Percentiles rank a stretch among this genome's conserved stretches.
Evolutionary conservation across 2,329 filamentous ascomycete genomes (phyloP).

Genomic region (Hymenotorrendiella dingleyae): DNA sequence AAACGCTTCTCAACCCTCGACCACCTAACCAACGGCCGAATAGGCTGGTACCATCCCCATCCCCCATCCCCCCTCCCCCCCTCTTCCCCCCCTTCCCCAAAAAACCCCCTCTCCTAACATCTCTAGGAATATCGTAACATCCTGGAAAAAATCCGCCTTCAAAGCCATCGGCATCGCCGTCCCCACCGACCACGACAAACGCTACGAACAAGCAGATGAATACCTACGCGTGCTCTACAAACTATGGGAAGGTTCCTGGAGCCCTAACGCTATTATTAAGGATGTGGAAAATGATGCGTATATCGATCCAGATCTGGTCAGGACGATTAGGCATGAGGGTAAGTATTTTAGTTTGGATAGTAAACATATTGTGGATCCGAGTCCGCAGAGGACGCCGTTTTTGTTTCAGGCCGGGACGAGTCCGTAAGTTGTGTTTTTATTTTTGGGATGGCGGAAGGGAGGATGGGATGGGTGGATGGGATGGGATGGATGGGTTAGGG

Average conservation of each 20-base stretch:
- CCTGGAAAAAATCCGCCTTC: constrained; percentile 56
- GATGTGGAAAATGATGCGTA: constrained; percentile 14
- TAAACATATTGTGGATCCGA: constrained; percentile 58
- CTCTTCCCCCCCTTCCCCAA: too few species aligned
- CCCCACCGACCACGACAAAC: constrained; percentile 56
- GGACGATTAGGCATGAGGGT: constrained; percentile 59
- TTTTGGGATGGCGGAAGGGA: neutral
- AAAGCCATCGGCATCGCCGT: constrained; percentile 55
- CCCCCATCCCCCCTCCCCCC: too few species aligned
- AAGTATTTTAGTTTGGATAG: constrained; percentile 58
- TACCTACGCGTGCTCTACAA: constrained; percentile 62
- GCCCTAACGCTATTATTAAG: constrained; percentile 45
- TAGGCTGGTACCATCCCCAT: constrained; percentile 55
- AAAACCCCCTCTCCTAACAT: too few species aligned
- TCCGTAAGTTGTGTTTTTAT: constrained; percentile 46
- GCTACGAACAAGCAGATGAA: constrained; percentile 58
- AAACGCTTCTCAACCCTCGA: constrained; percentile 60
- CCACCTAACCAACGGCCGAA: constrained; percentile 56
- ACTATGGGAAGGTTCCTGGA: constrained; percentile 62
- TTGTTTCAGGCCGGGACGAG: constrained; percentile 67
- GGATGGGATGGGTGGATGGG: too few species aligned
- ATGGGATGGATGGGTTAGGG: too few species aligned
- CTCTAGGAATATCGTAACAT: constrained; percentile 60
- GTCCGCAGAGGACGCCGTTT: constrained; percentile 62
- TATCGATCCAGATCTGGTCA: constrained; percentile 53